Evolutionary conservation across 441 rosid species (phyloP).

Genomic region (Sinapis alba): DNA sequence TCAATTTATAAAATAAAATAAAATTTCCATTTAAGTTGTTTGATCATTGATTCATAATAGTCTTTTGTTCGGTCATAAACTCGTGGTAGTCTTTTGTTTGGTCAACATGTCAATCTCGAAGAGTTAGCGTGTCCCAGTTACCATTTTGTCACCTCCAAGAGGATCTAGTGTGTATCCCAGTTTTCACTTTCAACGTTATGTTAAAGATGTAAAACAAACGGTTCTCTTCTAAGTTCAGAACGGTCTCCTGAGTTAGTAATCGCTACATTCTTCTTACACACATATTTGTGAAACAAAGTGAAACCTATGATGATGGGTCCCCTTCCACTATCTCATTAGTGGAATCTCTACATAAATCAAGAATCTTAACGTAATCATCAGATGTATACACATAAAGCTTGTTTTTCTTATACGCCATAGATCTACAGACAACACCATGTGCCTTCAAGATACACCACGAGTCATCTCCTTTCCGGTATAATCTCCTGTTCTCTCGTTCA

Average conservation of each 20-base stretch:
- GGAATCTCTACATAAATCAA: slow-evolving; percentile 9
- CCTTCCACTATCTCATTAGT: background rate
- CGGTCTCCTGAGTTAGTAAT: too few relatives aligned
- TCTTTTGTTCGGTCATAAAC: background rate
- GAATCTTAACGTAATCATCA: slow-evolving; percentile 6
- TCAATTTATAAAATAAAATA: slow-evolving; percentile 6
- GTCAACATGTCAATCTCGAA: background rate
- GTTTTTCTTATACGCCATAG: background rate
- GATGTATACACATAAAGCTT: slow-evolving; percentile 25
- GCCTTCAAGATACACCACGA: slow-evolving; percentile 2
- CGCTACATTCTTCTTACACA: background rate
- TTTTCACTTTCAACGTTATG: background rate
- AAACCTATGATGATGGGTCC: background rate
- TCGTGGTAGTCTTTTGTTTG: background rate
- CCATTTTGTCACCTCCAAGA: slow-evolving; percentile 14
- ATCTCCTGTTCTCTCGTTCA: slow-evolving; percentile 23
- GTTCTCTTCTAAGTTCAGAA: background rate
- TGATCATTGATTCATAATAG: background rate
- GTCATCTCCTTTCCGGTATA: too few relatives aligned
- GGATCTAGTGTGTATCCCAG: slow-evolving; percentile 2
- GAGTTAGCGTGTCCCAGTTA: too few relatives aligned
- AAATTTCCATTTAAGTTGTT: background rate
- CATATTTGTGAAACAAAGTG: background rate
- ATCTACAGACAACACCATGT: background rate
- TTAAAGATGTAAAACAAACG: background rate